A percentile compares a stretch with the other conserved stretches of the same genome.
Evolutionary conservation across 83 land plant species (phyloP).

Genomic region (Diphasiastrum complanatum): DNA sequence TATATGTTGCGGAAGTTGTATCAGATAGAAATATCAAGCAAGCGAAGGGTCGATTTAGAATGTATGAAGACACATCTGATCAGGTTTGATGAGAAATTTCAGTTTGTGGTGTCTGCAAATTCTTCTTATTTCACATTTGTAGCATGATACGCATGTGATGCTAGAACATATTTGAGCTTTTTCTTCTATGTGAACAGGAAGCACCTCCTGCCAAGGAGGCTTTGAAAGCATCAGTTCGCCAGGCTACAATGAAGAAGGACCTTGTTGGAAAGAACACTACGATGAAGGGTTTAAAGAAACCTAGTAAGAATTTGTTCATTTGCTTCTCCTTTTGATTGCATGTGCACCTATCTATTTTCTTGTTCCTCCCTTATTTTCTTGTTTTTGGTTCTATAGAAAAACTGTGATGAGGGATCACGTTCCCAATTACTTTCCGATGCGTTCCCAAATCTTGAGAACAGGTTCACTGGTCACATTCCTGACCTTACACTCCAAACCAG

Average conservation of each 20-base stretch:
- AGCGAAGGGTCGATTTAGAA: conserved; percentile 62
- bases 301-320: conserved; percentile 48
- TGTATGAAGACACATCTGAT: conserved; percentile 47
- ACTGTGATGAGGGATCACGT: no score
- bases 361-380: no score
- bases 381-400: no score
- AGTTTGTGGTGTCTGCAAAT: conserved; percentile 1
- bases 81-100: conserved; percentile 13
- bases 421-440: no score
- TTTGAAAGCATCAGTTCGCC: neutral
- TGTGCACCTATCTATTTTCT: neutral
- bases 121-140: neutral
- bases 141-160: no score
- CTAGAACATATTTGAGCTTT: no score
- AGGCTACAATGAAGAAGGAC: neutral
- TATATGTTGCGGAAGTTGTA: conserved; percentile 84
- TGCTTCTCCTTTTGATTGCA: no score
- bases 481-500: no score
- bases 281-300: conserved; percentile 54
- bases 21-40: conserved; percentile 53
- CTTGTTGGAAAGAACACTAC: conserved; percentile 53
- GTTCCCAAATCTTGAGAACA: no score
- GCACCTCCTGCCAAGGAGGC: neutral
- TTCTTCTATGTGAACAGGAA: no score
- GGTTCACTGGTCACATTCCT: no score